Percentiles rank a stretch among this genome's conserved stretches.
Conservation (phyloP, 139 green algal species). For the Diplosphaera chodatii region DNA sequence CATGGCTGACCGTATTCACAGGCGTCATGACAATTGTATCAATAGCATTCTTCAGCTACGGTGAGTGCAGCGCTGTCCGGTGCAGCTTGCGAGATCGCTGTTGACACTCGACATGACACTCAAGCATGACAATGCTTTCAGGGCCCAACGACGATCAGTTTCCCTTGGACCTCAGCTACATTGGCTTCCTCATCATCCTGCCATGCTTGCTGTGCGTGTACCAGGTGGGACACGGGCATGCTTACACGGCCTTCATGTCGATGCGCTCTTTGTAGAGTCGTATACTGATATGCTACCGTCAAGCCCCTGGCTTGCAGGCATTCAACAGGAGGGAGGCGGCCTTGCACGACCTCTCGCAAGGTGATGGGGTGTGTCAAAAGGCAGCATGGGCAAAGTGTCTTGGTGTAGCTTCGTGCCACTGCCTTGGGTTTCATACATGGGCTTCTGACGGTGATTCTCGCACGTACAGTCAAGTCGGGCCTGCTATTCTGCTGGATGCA, state of each 20-base stretch:
- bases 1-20: conserved; percentile 14
- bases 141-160: neutral
- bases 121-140: no score
- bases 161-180: neutral
- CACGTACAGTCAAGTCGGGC: conserved; percentile 32
- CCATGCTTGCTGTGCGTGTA: neutral
- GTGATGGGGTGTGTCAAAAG: no score
- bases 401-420: no score
- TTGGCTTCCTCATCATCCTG: neutral
- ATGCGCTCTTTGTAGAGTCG: no score
- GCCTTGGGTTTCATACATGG: no score
- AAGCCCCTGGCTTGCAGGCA: conserved; percentile 4
- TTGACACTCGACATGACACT: no score
- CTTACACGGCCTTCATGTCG: no score
- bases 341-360: conserved; percentile 29
- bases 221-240: neutral
- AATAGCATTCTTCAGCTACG: conserved; percentile 38
- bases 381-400: neutral
- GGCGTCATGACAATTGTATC: conserved; percentile 16
- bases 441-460: no score
- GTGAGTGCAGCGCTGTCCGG: neutral
- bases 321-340: conserved; percentile 30
- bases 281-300: no score
- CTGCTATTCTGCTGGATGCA: conserved; percentile 17
- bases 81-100: no score